Conservation (phyloP, 805 yeast species). For the Saccharomycopsis microspora region DNA sequence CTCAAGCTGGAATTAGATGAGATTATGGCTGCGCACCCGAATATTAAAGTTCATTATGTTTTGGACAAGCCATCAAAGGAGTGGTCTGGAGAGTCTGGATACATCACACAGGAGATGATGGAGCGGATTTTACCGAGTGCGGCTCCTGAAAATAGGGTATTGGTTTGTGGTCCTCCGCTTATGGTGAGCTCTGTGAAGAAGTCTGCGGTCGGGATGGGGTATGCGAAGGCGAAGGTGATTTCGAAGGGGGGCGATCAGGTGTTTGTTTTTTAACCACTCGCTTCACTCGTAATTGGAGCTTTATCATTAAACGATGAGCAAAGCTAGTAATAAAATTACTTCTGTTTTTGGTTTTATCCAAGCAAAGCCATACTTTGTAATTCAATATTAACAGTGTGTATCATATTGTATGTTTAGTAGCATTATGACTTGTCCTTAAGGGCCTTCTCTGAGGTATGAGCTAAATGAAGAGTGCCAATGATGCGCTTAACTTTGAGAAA, state of each 20-base stretch:
- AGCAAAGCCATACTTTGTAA: too few relatives aligned
- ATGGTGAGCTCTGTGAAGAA: slow-evolving; percentile 80
- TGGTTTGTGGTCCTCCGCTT: slow-evolving; percentile 91
- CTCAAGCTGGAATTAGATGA: slow-evolving; percentile 70
- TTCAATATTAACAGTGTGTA: too few relatives aligned
- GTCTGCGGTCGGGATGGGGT: slow-evolving; percentile 59
- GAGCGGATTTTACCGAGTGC: slow-evolving; percentile 52
- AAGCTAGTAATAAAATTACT: too few relatives aligned
- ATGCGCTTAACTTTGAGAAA: too few relatives aligned
- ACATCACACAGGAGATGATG: slow-evolving; percentile 66
- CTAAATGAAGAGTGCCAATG: too few relatives aligned
- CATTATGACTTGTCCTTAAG: too few relatives aligned
- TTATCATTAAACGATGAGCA: too few relatives aligned
- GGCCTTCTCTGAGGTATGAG: too few relatives aligned
- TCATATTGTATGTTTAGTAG: too few relatives aligned
- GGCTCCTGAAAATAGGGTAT: slow-evolving; percentile 49
- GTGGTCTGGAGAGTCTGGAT: slow-evolving; percentile 77
- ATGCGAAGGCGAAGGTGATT: slow-evolving; percentile 74
- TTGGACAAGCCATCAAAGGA: slow-evolving; percentile 57
- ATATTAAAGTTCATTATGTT: slow-evolving; percentile 60
- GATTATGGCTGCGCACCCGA: slow-evolving; percentile 43
- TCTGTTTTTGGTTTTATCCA: too few relatives aligned
- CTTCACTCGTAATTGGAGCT: too few relatives aligned
- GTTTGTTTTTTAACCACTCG: slow-evolving; percentile 53
- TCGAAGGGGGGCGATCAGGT: slow-evolving; percentile 86